Evolutionary conservation across 495 filamentous ascomycete genomes (phyloP).

Genomic region (Friedmanniomyces endolithicus): DNA sequence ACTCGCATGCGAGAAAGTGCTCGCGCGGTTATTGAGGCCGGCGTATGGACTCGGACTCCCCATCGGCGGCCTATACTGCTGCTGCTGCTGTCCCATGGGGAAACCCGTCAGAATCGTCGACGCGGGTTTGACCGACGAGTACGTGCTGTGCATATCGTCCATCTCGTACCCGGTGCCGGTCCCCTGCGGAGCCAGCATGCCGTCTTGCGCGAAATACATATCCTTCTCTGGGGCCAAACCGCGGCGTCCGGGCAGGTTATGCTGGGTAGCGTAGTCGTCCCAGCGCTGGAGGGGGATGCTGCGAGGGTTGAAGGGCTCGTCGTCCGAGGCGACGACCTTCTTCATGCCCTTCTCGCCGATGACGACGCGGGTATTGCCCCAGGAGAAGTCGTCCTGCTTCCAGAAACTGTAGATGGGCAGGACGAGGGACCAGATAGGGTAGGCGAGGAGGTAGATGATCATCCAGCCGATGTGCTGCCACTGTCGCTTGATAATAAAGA

Average conservation of each 20-base stretch:
- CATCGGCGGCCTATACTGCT: conserved; percentile 60
- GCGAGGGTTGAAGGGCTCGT: conserved; percentile 78
- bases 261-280: conserved; percentile 91
- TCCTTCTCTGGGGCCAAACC: conserved; percentile 58
- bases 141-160: conserved; percentile 94
- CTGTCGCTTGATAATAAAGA: conserved; percentile 90
- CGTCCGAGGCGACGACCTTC: conserved; percentile 73
- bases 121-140: conserved; percentile 87
- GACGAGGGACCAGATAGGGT: conserved; percentile 84
- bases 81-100: conserved; percentile 32
- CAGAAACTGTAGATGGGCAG: conserved; percentile 96
- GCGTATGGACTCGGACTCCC: conserved; percentile 58
- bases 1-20: conserved; percentile 26
- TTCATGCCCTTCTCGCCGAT: conserved; percentile 86
- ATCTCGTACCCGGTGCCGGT: conserved; percentile 59
- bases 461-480: conserved; percentile 99
- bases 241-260: conserved; percentile 84
- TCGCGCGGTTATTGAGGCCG: conserved; percentile 25
- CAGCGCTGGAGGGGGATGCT: conserved; percentile 89
- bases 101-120: conserved; percentile 86
- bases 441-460: conserved; percentile 92
- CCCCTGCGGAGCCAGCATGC: conserved; percentile 31
- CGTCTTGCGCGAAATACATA: conserved; percentile 24
- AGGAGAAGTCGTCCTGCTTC: conserved; percentile 96
- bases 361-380: conserved; percentile 96